Percentiles rank a stretch among this genome's conserved stretches.
These are phyloP conservation scores for Yamadazyma phyllophila DNA, from an alignment of 805 yeast genomes.

Conservation along the genomic window DNA sequence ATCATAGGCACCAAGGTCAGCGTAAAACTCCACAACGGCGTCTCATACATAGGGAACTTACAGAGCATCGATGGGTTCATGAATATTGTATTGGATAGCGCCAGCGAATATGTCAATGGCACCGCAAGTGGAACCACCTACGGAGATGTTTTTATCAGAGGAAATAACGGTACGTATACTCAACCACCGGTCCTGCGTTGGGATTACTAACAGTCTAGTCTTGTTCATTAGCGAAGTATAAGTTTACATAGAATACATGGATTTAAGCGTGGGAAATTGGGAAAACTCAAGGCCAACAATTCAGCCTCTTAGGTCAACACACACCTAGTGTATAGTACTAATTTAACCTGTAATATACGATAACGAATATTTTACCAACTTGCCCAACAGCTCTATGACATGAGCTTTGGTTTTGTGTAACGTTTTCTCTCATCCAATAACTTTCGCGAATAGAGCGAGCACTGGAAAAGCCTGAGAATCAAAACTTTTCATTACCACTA, in stretches of 20 bases:
- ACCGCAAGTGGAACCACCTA: constrained; percentile 45
- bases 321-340: too few relatives aligned
- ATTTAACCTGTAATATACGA: too few relatives aligned
- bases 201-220: constrained; percentile 32
- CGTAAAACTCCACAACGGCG: constrained; percentile 84
- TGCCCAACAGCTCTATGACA: neutral
- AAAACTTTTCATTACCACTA: constrained; percentile 22
- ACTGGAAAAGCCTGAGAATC: constrained; percentile 2
- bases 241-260: neutral
- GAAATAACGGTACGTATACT: constrained; percentile 68
- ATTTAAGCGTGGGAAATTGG: neutral
- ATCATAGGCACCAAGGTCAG: constrained; percentile 77
- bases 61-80: constrained; percentile 95
- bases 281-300: neutral
- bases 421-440: constrained; percentile 11
- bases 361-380: too few relatives aligned
- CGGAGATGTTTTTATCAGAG: constrained; percentile 84
- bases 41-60: constrained; percentile 64
- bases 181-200: neutral
- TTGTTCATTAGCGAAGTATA: constrained; percentile 41
- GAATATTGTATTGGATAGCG: constrained; percentile 84
- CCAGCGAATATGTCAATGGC: constrained; percentile 61
- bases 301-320: too few relatives aligned
- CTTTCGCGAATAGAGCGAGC: constrained; percentile 6
- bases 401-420: constrained; percentile 8